phyloP scores from a whole-genome alignment of 78 protist species.

The Dictyostelium intermedium region DNA sequence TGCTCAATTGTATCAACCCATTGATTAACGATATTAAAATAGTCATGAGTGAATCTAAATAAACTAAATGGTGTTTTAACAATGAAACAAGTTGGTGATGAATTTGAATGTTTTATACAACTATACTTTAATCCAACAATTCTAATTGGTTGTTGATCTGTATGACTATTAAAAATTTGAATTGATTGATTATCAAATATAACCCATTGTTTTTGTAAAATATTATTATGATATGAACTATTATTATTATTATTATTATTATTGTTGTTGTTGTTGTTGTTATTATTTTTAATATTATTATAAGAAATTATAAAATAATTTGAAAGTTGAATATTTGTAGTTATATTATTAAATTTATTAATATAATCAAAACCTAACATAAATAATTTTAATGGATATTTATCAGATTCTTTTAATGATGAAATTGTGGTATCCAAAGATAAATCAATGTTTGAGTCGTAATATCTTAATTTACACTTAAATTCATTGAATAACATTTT shows the following conservation, averaged over 20 bases:
- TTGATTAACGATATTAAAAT: background rate
- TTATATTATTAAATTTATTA: background rate
- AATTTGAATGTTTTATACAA: background rate
- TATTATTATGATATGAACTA: background rate
- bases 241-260: background rate
- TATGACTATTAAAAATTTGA: constrained; percentile 11
- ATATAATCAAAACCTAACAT: constrained; percentile 29
- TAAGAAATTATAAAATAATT: background rate
- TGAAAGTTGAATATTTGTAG: background rate
- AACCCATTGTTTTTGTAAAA: constrained; percentile 11
- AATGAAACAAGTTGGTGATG: background rate
- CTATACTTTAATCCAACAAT: constrained; percentile 11
- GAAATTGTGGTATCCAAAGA: background rate
- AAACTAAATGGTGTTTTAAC: constrained; percentile 33
- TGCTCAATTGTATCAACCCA: background rate
- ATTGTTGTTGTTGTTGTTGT: background rate
- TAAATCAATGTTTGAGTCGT: background rate
- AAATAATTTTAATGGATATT: background rate
- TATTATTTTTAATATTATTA: background rate
- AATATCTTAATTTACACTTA: constrained; percentile 9
- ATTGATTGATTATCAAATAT: constrained; percentile 28
- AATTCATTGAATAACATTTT: background rate
- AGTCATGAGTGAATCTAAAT: background rate
- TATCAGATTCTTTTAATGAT: background rate
- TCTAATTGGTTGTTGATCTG: constrained; percentile 30